Conservation (phyloP, 139 green algal genomes). For the Micractinium sp. region DNA sequence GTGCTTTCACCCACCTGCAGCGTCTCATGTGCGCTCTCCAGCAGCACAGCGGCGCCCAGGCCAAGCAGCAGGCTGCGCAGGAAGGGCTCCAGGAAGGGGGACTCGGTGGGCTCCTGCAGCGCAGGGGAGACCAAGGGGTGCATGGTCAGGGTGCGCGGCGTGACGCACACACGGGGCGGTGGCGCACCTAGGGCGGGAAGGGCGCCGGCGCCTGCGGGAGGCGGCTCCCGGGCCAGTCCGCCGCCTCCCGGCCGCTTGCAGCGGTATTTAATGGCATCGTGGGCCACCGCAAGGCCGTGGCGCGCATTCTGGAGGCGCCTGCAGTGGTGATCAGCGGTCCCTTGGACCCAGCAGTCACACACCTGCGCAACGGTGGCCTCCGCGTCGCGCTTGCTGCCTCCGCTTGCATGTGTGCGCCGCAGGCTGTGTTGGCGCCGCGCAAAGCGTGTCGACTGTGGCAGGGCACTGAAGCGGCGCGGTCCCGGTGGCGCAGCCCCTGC, state of each 20-base stretch:
- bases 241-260: not conserved
- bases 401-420: not conserved
- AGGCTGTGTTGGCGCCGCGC: not conserved
- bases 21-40: slow-evolving; percentile 12
- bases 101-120: not conserved
- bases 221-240: not conserved
- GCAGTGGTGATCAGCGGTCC: not conserved
- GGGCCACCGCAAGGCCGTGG: not conserved
- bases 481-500: not conserved
- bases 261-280: not conserved
- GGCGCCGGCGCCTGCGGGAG: slow-evolving; percentile 1
- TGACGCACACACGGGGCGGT: not conserved
- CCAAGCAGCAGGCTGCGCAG: slow-evolving; percentile 27
- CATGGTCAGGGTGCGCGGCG: not conserved
- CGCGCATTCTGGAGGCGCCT: not conserved
- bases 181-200: not conserved
- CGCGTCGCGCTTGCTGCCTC: not conserved
- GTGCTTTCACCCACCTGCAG: not conserved
- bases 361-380: not conserved
- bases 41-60: not conserved
- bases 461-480: not conserved
- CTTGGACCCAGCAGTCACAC: not conserved
- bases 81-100: slow-evolving; percentile 20
- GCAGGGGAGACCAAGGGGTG: not conserved
- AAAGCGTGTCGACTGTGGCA: not conserved